These are phyloP conservation scores for Phalaenopsis aphrodite DNA, from an alignment of 106 monocot species.

Conservation along the genomic window DNA sequence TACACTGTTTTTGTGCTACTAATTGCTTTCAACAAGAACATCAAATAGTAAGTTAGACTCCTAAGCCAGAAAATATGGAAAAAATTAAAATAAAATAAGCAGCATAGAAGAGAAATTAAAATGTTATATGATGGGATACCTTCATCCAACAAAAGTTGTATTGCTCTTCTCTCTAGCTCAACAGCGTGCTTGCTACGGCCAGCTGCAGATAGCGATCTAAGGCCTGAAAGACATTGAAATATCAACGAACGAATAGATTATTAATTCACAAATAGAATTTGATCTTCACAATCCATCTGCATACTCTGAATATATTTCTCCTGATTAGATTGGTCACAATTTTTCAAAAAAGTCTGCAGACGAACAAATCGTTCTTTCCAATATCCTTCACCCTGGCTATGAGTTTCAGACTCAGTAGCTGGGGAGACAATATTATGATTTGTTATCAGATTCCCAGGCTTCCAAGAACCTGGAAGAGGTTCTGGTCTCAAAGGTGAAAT, in stretches of 20 bases:
- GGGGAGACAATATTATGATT: not conserved
- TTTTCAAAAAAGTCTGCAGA: conserved; percentile 69
- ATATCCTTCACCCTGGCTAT: conserved; percentile 16
- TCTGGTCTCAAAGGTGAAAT: conserved; percentile 5
- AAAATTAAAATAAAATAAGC: not conserved
- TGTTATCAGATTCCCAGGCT: conserved; percentile 7
- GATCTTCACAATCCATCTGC: not conserved
- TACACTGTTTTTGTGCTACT: not conserved
- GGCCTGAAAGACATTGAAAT: conserved; percentile 9
- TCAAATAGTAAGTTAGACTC: not conserved
- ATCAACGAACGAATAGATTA: not conserved
- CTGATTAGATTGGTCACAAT: conserved; percentile 68
- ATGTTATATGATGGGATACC: conserved; percentile 7
- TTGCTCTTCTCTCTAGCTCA: conserved; percentile 24
- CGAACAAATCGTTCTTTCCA: conserved; percentile 67
- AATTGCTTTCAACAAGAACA: not conserved
- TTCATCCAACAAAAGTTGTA: conserved; percentile 20
- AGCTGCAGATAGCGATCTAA: conserved; percentile 19
- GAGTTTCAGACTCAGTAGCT: conserved; percentile 7
- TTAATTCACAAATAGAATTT: not conserved
- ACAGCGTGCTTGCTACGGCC: conserved; percentile 13
- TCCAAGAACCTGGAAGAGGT: conserved; percentile 8
- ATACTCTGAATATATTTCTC: conserved; percentile 60
- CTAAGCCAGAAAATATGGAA: not conserved
- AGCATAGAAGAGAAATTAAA: not conserved